phyloP scores from a whole-genome alignment of 352 stramenopile species.

The Phytopythium litorale region DNA sequence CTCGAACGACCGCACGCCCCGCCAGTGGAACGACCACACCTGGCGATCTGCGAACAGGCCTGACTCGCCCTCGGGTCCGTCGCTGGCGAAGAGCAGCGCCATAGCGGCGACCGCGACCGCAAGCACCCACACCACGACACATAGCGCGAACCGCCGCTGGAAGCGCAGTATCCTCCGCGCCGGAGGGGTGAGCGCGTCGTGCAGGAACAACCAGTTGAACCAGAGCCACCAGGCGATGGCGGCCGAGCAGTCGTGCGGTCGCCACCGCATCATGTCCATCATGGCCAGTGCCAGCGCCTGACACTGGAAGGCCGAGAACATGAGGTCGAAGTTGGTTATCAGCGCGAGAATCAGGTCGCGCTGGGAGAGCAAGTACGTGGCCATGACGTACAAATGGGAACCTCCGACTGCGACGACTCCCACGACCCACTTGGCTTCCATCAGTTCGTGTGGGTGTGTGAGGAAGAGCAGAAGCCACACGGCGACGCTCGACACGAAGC shows the following conservation, averaged over 20 bases:
- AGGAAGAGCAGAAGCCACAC: slow-evolving; percentile 2
- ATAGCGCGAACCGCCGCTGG: slow-evolving; percentile 14
- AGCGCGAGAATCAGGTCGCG: slow-evolving; percentile 14
- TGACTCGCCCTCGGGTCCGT: not conserved
- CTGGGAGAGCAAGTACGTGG: slow-evolving; percentile 10
- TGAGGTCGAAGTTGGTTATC: slow-evolving; percentile 18
- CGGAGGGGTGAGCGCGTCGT: slow-evolving; percentile 39
- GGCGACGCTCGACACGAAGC: not conserved
- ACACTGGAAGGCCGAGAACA: slow-evolving; percentile 18
- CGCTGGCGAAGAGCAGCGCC: slow-evolving; percentile 8
- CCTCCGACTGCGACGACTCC: not conserved
- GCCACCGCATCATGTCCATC: slow-evolving; percentile 31
- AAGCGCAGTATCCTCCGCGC: slow-evolving; percentile 8
- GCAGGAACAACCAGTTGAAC: slow-evolving; percentile 40
- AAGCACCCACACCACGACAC: slow-evolving; percentile 11
- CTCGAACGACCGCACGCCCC: slow-evolving; percentile 4
- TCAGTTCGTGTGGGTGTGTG: not conserved
- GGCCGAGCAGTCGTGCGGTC: slow-evolving; percentile 18
- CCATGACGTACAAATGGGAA: slow-evolving; percentile 3
- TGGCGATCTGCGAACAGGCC: slow-evolving; percentile 11
- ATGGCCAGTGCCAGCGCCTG: slow-evolving; percentile 21
- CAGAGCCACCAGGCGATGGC: slow-evolving; percentile 43
- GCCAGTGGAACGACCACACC: slow-evolving; percentile 14
- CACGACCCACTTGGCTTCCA: not conserved
- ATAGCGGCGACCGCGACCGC: slow-evolving; percentile 4